Evolutionary conservation across 192 early-diverging fungal species (phyloP).

Genomic region (Allomyces macrogynus): DNA sequence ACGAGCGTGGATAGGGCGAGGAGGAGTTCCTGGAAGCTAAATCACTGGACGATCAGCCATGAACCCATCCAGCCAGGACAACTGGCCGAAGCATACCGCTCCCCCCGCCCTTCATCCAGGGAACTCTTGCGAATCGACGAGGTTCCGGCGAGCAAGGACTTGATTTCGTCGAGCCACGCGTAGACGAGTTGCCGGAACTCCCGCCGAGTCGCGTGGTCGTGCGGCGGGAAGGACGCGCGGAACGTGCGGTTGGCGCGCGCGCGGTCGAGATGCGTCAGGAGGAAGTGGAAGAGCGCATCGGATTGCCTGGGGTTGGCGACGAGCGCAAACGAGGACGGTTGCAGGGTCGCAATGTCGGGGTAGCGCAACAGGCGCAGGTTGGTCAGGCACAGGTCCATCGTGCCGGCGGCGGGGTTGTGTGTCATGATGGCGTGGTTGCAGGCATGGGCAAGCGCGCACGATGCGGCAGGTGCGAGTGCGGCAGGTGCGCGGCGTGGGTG

Average conservation of each 20-base stretch:
- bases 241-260: background rate
- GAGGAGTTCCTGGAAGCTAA: too few species aligned
- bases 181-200: background rate
- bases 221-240: background rate
- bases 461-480: too few species aligned
- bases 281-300: background rate
- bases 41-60: too few species aligned
- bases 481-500: too few species aligned
- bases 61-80: too few species aligned
- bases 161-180: background rate
- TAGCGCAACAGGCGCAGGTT: background rate
- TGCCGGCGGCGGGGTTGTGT: background rate
- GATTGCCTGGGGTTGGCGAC: background rate
- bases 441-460: background rate
- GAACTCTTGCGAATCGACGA: background rate
- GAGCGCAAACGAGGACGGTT: background rate
- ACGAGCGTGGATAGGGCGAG: too few species aligned
- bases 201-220: background rate
- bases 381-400: background rate
- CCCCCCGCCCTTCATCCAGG: background rate
- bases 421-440: background rate
- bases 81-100: background rate
- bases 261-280: background rate
- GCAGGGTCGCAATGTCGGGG: background rate
- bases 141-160: background rate